Percentiles rank a stretch among this genome's conserved stretches.
Conservation (phyloP, 2,329 filamentous ascomycete species). For the Ceratocystis cubensis region DNA sequence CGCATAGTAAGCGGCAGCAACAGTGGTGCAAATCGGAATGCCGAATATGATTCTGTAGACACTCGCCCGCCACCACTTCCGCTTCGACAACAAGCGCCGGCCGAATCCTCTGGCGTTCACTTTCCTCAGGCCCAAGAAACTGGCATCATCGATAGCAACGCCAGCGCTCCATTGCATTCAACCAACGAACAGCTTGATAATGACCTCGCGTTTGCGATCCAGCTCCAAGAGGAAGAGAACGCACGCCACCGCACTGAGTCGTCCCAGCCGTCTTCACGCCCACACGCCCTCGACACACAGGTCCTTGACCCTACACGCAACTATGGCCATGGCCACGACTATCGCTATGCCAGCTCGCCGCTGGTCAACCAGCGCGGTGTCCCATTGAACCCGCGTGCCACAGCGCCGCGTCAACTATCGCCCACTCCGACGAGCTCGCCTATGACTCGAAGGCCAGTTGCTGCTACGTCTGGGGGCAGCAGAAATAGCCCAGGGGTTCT, state of each 20-base stretch:
- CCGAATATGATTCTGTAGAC: not conserved
- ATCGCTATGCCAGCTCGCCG: not conserved
- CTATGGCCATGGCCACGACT: not conserved
- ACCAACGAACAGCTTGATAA: constrained; percentile 66
- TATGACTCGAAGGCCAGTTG: not conserved
- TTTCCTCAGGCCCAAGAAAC: constrained; percentile 1
- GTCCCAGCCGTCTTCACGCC: constrained; percentile 38
- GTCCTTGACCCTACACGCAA: constrained; percentile 21
- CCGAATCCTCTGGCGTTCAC: not conserved
- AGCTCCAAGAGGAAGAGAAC: constrained; percentile 90
- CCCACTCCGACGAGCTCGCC: not conserved
- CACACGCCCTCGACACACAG: constrained; percentile 26
- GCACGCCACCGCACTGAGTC: constrained; percentile 49
- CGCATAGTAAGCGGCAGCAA: constrained; percentile 47
- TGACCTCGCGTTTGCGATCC: constrained; percentile 75
- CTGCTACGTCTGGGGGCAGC: not conserved
- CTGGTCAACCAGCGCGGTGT: constrained; percentile 16
- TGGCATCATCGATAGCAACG: not conserved
- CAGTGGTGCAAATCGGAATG: too few relatives aligned
- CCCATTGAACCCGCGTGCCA: constrained; percentile 9
- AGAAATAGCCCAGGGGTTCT: not conserved
- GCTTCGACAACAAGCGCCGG: not conserved
- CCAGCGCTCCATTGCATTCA: constrained; percentile 37
- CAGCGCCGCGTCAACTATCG: not conserved
- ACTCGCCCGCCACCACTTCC: not conserved